Evolutionary conservation across 192 early-diverging fungal genomes (phyloP), one percentile per base, ranked within the genome.

Genomic region (Gaertneriomyces semiglobifer): DNA sequence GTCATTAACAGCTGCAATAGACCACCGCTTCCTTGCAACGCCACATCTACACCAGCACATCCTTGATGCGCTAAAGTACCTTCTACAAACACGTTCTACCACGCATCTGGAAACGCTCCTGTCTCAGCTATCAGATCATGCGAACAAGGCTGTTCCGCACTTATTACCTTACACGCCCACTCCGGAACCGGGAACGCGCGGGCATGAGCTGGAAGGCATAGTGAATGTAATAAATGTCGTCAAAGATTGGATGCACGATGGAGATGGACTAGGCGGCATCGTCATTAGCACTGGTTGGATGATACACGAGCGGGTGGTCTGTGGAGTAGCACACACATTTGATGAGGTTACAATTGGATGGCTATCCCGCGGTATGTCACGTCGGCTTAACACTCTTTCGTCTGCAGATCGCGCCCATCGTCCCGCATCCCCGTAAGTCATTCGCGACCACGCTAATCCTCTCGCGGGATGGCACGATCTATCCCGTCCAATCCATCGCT

Each of bases 291-390:
- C 50, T 18, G 50, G 50, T 6, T 52, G n/a, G 5, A 20, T 52
- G 50, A 52, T 52, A 5, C 50, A 18, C n/a, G 50, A 52, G 20
- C n/a, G 50, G 20, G 50, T 52, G 50, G 50, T 52, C n/a, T n/a
- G n/a, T 4, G 20, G n/a, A n/a, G n/a, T n/a, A n/a, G n/a, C n/a
- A n/a, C 50, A 52, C 50, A 52, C 50, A 52, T 52, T 52, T 52
- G 50, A 52, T 52, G 50, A 52, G 50, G 50, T 52, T n/a, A n/a
- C 25, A 33, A 33, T 33, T 33, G 25, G 2, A 33, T 33, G 25
- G 25, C 25, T 33, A 33, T 33, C 25, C 25, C 25, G 25, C 25
- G 25, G 25, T 33, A 33, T 33, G 25, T 33, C 25, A 33, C 0
- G 25, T 33, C 25, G 25, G 25, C 25, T 33, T 33, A 33, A 2